Percentiles rank a stretch among this genome's conserved stretches.
These are phyloP conservation scores for Phytophthora macrochlamydospora DNA, from an alignment of 352 stramenopile genomes.

Conservation along the genomic window DNA sequence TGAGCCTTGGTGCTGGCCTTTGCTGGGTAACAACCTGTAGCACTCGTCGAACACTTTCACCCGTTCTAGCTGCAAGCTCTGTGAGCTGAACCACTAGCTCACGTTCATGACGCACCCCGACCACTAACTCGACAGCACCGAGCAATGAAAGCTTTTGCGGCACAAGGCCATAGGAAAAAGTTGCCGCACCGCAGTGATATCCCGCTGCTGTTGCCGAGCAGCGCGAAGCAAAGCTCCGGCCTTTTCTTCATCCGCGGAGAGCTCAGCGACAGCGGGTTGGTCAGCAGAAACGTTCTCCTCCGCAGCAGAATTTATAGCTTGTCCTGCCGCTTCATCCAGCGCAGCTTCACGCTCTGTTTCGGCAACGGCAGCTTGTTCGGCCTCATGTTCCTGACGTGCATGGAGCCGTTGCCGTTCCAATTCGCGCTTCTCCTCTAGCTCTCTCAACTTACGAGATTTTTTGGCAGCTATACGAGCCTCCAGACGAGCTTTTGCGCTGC, in stretches of 20 bases:
- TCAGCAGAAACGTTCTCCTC: slow-evolving; percentile 5
- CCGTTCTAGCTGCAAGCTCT: slow-evolving; percentile 29
- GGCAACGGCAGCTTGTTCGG: slow-evolving; percentile 39
- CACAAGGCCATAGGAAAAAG: slow-evolving; percentile 56
- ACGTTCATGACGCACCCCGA: slow-evolving; percentile 56
- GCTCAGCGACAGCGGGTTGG: not conserved
- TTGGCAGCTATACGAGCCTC: slow-evolving; percentile 75
- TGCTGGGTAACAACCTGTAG: slow-evolving; percentile 50
- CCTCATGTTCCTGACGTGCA: slow-evolving; percentile 47
- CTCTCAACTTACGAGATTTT: slow-evolving; percentile 76
- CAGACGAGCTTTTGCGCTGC: slow-evolving; percentile 66
- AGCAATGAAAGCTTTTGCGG: slow-evolving; percentile 59
- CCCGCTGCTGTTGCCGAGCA: slow-evolving; percentile 43
- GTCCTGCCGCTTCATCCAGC: slow-evolving; percentile 23
- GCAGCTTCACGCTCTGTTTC: slow-evolving; percentile 33
- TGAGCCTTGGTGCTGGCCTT: slow-evolving; percentile 57
- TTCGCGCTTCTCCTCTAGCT: slow-evolving; percentile 73
- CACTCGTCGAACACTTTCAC: slow-evolving; percentile 26
- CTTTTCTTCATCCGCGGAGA: slow-evolving; percentile 24
- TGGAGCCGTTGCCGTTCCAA: slow-evolving; percentile 56
- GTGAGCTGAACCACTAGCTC: slow-evolving; percentile 46
- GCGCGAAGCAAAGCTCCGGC: slow-evolving; percentile 11
- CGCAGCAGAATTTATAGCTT: slow-evolving; percentile 5
- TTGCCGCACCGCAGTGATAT: slow-evolving; percentile 60
- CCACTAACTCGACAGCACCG: slow-evolving; percentile 57